Evolutionary conservation across 2,329 filamentous ascomycete species (phyloP).

Genomic region (Pseudocercospora fuligena): DNA sequence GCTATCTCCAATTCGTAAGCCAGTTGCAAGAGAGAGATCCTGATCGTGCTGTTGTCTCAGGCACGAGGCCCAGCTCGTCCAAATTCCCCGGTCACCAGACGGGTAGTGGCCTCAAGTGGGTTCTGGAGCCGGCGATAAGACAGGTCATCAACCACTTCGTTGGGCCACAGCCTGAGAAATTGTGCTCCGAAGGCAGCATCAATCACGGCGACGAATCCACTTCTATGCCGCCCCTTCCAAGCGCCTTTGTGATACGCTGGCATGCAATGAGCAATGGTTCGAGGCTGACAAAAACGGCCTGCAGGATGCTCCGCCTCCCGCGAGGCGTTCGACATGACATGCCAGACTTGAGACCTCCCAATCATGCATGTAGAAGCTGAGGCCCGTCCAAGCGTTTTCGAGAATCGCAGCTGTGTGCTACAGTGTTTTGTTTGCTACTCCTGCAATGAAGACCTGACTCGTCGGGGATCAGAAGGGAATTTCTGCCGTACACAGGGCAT

Average conservation of each 20-base stretch:
- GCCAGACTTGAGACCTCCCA: too few relatives aligned
- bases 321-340: not conserved
- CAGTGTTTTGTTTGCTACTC: conserved; percentile 1
- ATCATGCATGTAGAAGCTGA: too few relatives aligned
- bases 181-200: not conserved
- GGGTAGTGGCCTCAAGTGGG: too few relatives aligned
- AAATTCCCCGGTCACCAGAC: too few relatives aligned
- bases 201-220: not conserved
- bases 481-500: not conserved
- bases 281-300: not conserved
- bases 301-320: not conserved
- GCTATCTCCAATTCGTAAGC: not conserved
- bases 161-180: not conserved
- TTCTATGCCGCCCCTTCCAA: not conserved
- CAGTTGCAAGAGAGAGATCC: not conserved
- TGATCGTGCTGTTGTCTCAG: not conserved
- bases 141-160: too few relatives aligned
- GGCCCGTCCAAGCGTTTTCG: not conserved
- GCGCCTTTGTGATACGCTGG: not conserved
- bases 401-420: not conserved
- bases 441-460: not conserved
- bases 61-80: not conserved
- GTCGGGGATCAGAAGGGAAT: not conserved
- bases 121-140: not conserved
- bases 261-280: too few relatives aligned